Evolutionary conservation across 1,284 basidiomycete genomes (phyloP).

Genomic region (Ganoderma sinense): DNA sequence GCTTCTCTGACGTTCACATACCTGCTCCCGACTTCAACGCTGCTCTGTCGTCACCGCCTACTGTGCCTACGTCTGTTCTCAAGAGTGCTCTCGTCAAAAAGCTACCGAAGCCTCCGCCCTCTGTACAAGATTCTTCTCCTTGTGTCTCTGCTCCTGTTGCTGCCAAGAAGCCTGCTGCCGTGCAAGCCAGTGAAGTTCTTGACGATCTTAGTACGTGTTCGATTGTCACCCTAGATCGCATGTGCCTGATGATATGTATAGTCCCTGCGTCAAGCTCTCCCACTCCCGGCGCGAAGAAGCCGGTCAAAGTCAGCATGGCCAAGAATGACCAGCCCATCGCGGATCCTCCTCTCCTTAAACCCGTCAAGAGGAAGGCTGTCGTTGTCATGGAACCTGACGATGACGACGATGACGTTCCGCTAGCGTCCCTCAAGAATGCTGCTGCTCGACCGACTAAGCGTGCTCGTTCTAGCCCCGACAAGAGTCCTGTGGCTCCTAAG

Average conservation of each 20-base stretch:
- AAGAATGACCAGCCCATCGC: constrained; percentile 27
- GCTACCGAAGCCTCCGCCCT: not conserved
- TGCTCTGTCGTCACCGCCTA: constrained; percentile 23
- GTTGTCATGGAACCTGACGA: constrained; percentile 2
- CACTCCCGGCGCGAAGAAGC: constrained; percentile 26
- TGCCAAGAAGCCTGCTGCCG: not conserved
- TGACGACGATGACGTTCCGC: constrained; percentile 9
- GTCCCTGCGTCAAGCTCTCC: constrained; percentile 28
- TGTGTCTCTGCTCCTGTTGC: not conserved
- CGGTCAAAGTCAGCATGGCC: constrained; percentile 33
- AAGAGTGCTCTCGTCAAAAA: constrained; percentile 22
- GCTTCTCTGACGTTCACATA: constrained; percentile 18
- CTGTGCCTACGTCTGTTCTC: constrained; percentile 17
- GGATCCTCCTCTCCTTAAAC: not conserved
- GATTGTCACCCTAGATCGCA: not conserved
- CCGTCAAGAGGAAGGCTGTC: constrained; percentile 21
- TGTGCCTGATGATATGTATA: constrained; percentile 1
- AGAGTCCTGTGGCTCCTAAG: not conserved
- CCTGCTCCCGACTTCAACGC: constrained; percentile 29
- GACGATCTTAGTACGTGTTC: constrained; percentile 16
- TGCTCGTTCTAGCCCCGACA: constrained; percentile 11
- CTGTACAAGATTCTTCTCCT: not conserved
- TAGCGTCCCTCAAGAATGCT: not conserved
- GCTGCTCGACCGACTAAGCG: constrained; percentile 24
- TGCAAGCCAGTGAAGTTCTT: constrained; percentile 10